Conservation (phyloP, 176 grass and related monocot species). For the Carex myosuroides region DNA sequence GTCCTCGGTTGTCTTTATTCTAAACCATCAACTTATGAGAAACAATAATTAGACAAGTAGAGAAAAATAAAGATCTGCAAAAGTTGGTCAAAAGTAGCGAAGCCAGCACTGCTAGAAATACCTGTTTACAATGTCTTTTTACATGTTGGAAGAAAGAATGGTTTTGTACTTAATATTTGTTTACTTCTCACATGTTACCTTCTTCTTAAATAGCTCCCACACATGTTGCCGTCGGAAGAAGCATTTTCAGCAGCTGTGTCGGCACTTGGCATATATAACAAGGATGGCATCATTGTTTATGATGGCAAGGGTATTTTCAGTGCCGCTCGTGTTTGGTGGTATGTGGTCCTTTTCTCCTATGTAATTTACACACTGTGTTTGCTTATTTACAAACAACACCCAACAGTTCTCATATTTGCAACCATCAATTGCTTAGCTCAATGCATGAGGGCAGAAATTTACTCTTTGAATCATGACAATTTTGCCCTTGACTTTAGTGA, state of each 20-base stretch:
- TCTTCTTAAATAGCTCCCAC: constrained; percentile 62
- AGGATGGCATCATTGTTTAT: constrained; percentile 91
- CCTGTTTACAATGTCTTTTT: background rate
- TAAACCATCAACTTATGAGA: background rate
- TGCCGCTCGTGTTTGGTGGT: constrained; percentile 98
- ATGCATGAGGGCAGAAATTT: background rate
- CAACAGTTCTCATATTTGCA: background rate
- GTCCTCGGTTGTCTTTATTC: background rate
- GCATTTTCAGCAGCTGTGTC: constrained; percentile 96
- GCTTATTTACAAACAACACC: background rate
- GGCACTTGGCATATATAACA: constrained; percentile 85
- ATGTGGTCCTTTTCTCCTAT: constrained; percentile 23
- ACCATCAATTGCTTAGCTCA: background rate
- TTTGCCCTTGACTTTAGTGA: background rate
- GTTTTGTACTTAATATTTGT: background rate
- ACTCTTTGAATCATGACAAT: background rate
- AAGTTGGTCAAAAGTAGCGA: background rate
- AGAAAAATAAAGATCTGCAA: background rate
- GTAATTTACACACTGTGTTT: background rate
- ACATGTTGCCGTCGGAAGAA: constrained; percentile 95
- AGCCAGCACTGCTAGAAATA: background rate
- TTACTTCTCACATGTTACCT: background rate
- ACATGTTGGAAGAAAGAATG: background rate
- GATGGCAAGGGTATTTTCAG: constrained; percentile 98
- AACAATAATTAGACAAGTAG: background rate